Conservation (phyloP, 2,329 filamentous ascomycete species). For the Corinectria fuckeliana region DNA sequence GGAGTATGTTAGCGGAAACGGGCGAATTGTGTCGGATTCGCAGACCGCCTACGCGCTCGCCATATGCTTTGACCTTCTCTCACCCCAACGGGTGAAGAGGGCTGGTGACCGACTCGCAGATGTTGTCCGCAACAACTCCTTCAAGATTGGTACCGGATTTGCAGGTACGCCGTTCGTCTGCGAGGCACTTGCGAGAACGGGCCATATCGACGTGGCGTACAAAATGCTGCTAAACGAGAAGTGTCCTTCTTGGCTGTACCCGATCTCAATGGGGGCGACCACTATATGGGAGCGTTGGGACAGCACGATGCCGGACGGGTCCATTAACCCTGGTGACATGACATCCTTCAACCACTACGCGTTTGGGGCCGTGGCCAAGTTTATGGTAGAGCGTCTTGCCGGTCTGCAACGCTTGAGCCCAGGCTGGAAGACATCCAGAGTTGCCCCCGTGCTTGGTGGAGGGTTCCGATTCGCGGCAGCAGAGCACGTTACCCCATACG, state of each 20-base stretch:
- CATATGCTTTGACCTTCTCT: conserved; percentile 31
- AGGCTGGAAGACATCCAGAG: conserved; percentile 35
- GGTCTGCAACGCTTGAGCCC: conserved; percentile 30
- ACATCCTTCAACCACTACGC: conserved; percentile 52
- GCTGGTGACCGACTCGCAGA: conserved; percentile 25
- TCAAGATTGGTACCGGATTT: conserved; percentile 34
- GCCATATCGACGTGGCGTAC: conserved; percentile 39
- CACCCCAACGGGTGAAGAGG: background rate
- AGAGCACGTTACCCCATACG: conserved; percentile 31
- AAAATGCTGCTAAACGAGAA: conserved; percentile 45
- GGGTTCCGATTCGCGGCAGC: conserved; percentile 30
- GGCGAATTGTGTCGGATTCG: conserved; percentile 29
- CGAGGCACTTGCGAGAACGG: conserved; percentile 28
- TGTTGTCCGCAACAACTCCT: conserved; percentile 27
- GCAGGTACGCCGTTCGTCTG: conserved; percentile 49
- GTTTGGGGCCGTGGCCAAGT: conserved; percentile 47
- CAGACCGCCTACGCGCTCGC: conserved; percentile 34
- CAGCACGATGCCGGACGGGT: conserved; percentile 45
- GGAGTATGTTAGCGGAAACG: conserved; percentile 34
- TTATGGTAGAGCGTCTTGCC: conserved; percentile 41
- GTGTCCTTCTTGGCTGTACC: conserved; percentile 48
- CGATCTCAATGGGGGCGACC: conserved; percentile 48
- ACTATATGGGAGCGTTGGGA: conserved; percentile 54
- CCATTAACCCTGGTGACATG: conserved; percentile 49
- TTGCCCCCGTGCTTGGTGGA: conserved; percentile 26